Conservation (phyloP, 305 asterid genomes). For the Salvia sclarea region DNA sequence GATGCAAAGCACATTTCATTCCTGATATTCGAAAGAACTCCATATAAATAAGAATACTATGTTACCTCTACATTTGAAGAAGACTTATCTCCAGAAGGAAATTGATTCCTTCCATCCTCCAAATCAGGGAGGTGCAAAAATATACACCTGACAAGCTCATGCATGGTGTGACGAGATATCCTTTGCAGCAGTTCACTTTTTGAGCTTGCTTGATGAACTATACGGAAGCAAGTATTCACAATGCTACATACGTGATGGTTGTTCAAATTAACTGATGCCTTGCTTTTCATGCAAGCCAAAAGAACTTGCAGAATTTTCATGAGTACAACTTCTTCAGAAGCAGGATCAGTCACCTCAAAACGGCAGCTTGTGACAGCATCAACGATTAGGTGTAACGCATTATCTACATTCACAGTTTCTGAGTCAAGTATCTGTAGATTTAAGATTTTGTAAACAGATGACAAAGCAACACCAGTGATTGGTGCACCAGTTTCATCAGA, state of each 20-base stretch:
- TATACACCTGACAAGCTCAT: constrained; percentile 85
- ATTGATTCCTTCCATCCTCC: constrained; percentile 32
- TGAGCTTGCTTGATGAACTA: constrained; percentile 94
- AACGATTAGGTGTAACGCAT: constrained; percentile 79
- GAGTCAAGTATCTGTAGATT: constrained; percentile 76
- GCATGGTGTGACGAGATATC: constrained; percentile 95
- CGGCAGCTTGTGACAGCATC: constrained; percentile 99
- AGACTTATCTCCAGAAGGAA: constrained; percentile 43
- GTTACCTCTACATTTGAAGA: constrained; percentile 57
- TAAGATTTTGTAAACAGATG: constrained; percentile 82
- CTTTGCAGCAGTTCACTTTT: constrained; percentile 92
- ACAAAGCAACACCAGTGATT: constrained; percentile 93
- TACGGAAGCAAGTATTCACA: constrained; percentile 84
- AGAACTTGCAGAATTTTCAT: constrained; percentile 99
- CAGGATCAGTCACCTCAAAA: constrained; percentile 98
- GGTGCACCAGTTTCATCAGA: constrained; percentile 99
- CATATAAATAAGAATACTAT: constrained; percentile 22
- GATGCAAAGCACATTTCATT: constrained; percentile 19
- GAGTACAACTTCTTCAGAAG: constrained; percentile 95
- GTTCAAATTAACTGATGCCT: constrained; percentile 72
- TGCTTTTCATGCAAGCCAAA: constrained; percentile 94
- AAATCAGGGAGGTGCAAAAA: constrained; percentile 73
- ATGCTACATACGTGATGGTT: constrained; percentile 92
- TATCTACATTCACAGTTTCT: constrained; percentile 68
- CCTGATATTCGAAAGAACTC: not conserved